Evolutionary conservation across 2,329 filamentous ascomycete species (phyloP).

Genomic region (Biscogniauxia marginata): DNA sequence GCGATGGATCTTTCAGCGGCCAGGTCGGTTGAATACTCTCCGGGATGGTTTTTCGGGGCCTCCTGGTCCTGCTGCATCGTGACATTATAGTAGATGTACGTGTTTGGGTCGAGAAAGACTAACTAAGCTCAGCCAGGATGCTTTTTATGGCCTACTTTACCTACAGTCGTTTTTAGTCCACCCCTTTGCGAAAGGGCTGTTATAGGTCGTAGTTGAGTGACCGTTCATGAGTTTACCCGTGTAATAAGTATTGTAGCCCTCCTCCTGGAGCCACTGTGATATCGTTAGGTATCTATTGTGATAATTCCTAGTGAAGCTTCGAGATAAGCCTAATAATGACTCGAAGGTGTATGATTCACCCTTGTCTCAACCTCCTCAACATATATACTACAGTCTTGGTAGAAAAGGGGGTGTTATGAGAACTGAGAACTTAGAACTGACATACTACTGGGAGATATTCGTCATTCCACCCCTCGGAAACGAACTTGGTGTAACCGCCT

Average conservation of each 20-base stretch:
- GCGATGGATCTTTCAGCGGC: slow-evolving; percentile 55
- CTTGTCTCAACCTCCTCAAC: too few species aligned
- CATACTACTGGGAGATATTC: slow-evolving; percentile 46
- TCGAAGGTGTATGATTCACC: too few species aligned
- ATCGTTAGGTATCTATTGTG: background rate
- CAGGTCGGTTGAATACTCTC: slow-evolving; percentile 45
- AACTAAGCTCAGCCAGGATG: background rate
- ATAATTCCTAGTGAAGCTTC: background rate
- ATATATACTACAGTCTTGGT: too few species aligned
- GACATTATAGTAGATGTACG: slow-evolving; percentile 26
- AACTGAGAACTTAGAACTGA: background rate
- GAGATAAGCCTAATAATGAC: too few species aligned
- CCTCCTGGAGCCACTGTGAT: slow-evolving; percentile 47
- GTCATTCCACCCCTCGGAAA: slow-evolving; percentile 49
- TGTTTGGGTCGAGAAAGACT: slow-evolving; percentile 55
- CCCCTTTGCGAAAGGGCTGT: slow-evolving; percentile 52
- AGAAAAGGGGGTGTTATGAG: background rate
- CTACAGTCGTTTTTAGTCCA: slow-evolving; percentile 51
- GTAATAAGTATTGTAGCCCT: slow-evolving; percentile 56
- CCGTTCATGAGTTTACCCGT: slow-evolving; percentile 55
- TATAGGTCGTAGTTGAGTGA: slow-evolving; percentile 58
- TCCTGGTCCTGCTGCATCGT: slow-evolving; percentile 7
- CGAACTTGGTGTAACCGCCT: slow-evolving; percentile 51
- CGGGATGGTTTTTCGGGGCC: background rate
- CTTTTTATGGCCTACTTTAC: background rate